Evolutionary conservation across 31 red algal species (phyloP), one percentile per base, ranked within the genome.

Genomic region (Endocladia muricata): DNA sequence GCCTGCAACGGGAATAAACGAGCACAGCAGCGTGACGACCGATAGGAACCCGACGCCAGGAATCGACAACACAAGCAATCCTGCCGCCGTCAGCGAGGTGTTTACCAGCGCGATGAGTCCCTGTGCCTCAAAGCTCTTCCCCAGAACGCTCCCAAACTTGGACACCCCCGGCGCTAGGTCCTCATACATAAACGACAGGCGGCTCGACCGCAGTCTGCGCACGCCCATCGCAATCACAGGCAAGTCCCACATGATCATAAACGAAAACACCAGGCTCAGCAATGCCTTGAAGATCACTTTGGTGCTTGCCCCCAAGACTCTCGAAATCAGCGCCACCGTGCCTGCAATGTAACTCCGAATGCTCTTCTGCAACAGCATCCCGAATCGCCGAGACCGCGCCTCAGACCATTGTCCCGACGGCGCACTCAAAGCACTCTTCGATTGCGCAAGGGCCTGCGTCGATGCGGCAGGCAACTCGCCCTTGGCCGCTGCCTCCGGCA

Each of bases 191-290:
- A 77, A 83, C 9, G 81, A 73, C 57, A 94, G 32, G 32, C 91
- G 82, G 49, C 85, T 91, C 17, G 56, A 51, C 40, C 64, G 61
- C 25, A 98, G 83, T 8, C 78, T 68, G 3, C 67, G 72, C 33
- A 92, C 66, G 28, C 83, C 95, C 2, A 39, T 47, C 13, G 80
- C 67, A 26, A 98, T 79, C 6, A 66, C 62, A 7, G 90, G 90
- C 32, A 98, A 83, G 69, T 98, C 95, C 95, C 95, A 98, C 78
- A 98, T 83, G 33, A 98, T 88, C 78, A 98, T 78, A 65, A 91
- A 91, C n/a, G 86, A 91, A 65, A 98, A 98, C 22, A 98, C 57
- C 57, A 98, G 69, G 55, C 85, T 85, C 29, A 94, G 70, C n/a
- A 98, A 33, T 4, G 81, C 90, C 79, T 94, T 98, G 43, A 94